Evolutionary conservation across 805 yeast genomes (phyloP).

Genomic region (Saccharomycopsis oosterbeekiorum): DNA sequence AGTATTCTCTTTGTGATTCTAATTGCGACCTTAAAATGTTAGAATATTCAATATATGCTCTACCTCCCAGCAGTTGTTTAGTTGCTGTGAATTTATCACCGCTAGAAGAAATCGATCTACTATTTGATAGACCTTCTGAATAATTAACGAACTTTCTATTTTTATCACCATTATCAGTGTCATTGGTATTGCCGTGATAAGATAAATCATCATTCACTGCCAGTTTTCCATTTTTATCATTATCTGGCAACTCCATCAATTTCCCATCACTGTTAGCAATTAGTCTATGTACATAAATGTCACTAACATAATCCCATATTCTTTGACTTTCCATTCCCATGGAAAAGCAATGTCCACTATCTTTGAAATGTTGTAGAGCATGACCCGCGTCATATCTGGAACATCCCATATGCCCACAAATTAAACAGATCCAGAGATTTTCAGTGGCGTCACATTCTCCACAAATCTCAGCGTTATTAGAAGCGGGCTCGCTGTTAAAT

Average conservation of each 20-base stretch:
- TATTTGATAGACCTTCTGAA: neutral
- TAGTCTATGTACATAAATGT: slow-evolving; percentile 77
- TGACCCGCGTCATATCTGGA: slow-evolving; percentile 81
- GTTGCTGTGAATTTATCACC: slow-evolving; percentile 22
- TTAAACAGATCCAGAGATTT: slow-evolving; percentile 79
- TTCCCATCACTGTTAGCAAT: slow-evolving; percentile 85
- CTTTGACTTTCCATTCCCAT: slow-evolving; percentile 80
- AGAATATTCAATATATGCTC: slow-evolving; percentile 57
- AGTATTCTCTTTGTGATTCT: slow-evolving; percentile 78
- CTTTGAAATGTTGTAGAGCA: slow-evolving; percentile 71
- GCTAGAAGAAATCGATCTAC: slow-evolving; percentile 25
- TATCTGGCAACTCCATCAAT: slow-evolving; percentile 60
- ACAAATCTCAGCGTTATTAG: slow-evolving; percentile 28
- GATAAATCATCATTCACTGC: neutral
- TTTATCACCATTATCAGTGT: neutral
- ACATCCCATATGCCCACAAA: slow-evolving; percentile 91
- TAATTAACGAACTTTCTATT: slow-evolving; percentile 4
- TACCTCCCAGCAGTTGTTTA: neutral
- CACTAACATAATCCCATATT: slow-evolving; percentile 94
- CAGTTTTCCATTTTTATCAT: slow-evolving; percentile 1
- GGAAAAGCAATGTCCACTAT: slow-evolving; percentile 78
- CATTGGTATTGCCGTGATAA: too few species aligned
- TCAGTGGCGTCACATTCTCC: slow-evolving; percentile 45
- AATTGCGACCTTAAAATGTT: slow-evolving; percentile 68
- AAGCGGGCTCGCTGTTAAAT: neutral